These are phyloP conservation scores for Viola pubescens DNA, from an alignment of 441 rosid genomes.

Conservation along the genomic window DNA sequence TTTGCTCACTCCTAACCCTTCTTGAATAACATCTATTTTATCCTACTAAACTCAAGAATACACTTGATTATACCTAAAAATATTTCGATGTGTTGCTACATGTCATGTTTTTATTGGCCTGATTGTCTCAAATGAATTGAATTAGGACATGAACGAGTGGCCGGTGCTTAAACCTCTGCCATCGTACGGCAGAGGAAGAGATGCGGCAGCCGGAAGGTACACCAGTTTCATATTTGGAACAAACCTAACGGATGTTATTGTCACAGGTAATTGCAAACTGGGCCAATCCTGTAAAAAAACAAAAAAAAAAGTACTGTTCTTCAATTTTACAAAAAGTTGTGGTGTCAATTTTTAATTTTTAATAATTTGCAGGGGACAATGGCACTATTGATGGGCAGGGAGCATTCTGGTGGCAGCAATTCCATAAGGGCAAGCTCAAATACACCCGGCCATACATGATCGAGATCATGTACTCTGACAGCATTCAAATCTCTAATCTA, in stretches of 20 bases:
- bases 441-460: conserved; percentile 70
- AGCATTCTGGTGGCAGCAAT: conserved; percentile 61
- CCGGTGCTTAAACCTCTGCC: conserved; percentile 45
- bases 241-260: conserved; percentile 58
- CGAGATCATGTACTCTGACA: conserved; percentile 62
- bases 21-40: no score
- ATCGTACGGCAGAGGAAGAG: conserved; percentile 66
- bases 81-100: no score
- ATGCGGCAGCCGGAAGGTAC: conserved; percentile 50
- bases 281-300: background rate
- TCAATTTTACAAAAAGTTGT: background rate
- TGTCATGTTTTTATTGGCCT: no score
- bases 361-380: conserved; percentile 42
- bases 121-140: background rate
- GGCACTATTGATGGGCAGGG: conserved; percentile 86
- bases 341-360: background rate
- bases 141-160: conserved; percentile 54
- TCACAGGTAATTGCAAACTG: conserved; percentile 39
- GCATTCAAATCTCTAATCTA: conserved; percentile 59
- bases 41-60: no score
- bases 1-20: no score
- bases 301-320: background rate
- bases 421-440: conserved; percentile 38
- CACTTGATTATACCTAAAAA: no score
- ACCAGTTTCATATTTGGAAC: conserved; percentile 57